A percentile compares a stretch with the other conserved stretches of the same genome.
Conservation (phyloP, 192 early-diverging fungal species). For the Backusella australiensis region DNA sequence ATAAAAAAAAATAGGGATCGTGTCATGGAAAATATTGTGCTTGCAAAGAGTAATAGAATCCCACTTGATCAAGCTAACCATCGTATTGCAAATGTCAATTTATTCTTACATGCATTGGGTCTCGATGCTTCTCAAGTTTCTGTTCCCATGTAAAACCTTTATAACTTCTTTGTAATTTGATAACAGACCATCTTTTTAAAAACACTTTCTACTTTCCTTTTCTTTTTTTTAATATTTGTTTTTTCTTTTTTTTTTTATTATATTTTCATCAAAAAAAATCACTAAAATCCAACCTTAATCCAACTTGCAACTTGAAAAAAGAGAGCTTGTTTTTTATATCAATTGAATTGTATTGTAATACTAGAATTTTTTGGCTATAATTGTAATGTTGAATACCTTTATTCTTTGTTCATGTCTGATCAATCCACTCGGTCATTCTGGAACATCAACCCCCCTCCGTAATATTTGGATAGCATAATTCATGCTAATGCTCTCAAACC, state of each 20-base stretch:
- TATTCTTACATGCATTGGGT: conserved; percentile 95
- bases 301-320: background rate
- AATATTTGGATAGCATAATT: too few species aligned
- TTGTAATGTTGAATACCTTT: too few species aligned
- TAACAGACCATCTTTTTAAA: background rate
- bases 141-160: conserved; percentile 30
- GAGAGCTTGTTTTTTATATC: background rate
- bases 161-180: background rate
- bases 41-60: conserved; percentile 59
- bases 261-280: background rate
- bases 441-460: too few species aligned
- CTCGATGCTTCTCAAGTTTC: conserved; percentile 82
- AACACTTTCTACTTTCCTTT: too few species aligned
- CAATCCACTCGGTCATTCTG: too few species aligned
- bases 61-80: conserved; percentile 58
- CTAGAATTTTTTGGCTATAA: too few species aligned
- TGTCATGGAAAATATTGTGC: conserved; percentile 76
- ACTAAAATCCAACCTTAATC: background rate
- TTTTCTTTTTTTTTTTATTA: background rate
- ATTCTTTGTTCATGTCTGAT: too few species aligned
- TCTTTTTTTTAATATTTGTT: too few species aligned
- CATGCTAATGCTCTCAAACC: too few species aligned
- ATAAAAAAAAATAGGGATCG: conserved; percentile 52
- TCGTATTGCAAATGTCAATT: conserved; percentile 81
- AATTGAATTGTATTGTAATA: too few species aligned